Percentiles rank a stretch among this genome's conserved stretches.
phyloP scores from a whole-genome alignment of 768 basidiomycete genomes.

The Astraeus odoratus region DNA sequence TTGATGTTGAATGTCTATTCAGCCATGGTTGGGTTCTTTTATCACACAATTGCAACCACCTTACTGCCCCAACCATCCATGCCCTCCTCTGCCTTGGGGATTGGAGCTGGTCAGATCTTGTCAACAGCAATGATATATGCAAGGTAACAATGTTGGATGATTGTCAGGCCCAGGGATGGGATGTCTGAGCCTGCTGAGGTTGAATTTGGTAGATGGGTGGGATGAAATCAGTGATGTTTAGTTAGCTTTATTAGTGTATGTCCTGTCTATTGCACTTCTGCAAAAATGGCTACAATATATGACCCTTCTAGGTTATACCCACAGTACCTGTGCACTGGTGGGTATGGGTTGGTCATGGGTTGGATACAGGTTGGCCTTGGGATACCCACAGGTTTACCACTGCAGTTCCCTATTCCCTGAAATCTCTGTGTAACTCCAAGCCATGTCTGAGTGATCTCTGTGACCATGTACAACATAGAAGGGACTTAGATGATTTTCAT shows the following conservation, averaged over 20 bases:
- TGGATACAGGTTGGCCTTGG: neutral
- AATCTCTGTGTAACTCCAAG: too few relatives aligned
- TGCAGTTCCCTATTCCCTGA: slow-evolving; percentile 8
- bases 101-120: slow-evolving; percentile 22
- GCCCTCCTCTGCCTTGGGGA: slow-evolving; percentile 26
- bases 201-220: slow-evolving; percentile 14
- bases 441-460: too few relatives aligned
- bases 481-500: too few relatives aligned
- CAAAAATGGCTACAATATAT: neutral
- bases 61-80: slow-evolving; percentile 20
- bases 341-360: neutral
- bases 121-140: slow-evolving; percentile 18
- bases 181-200: slow-evolving; percentile 4
- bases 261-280: too few relatives aligned
- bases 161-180: neutral
- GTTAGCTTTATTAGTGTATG: neutral
- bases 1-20: slow-evolving; percentile 24
- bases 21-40: slow-evolving; percentile 21
- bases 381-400: slow-evolving; percentile 2
- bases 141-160: slow-evolving; percentile 6
- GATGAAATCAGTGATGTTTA: slow-evolving; percentile 11
- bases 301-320: slow-evolving; percentile 1
- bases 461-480: too few relatives aligned
- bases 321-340: neutral
- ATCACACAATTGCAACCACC: slow-evolving; percentile 18